A percentile compares a stretch with the other conserved stretches of the same genome.
These are phyloP conservation scores for Cryptosporidium meleagridis DNA, from an alignment of 169 alveolate genomes.

Conservation along the genomic window DNA sequence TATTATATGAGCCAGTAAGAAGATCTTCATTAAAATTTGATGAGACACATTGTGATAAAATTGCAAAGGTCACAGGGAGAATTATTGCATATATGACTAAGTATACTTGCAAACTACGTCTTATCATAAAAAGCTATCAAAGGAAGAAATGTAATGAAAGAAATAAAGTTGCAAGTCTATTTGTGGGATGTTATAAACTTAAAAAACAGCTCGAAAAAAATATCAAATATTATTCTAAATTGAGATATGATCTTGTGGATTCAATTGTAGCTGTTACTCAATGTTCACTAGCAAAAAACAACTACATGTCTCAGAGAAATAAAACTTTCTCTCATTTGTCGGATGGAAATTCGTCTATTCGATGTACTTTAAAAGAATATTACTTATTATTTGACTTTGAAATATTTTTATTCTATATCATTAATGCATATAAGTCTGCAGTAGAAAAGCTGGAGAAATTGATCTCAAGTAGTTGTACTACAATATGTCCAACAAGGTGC, in stretches of 20 bases:
- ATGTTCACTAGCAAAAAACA: constrained; percentile 38
- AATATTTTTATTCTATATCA: background rate
- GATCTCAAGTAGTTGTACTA: background rate
- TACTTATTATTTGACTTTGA: constrained; percentile 13
- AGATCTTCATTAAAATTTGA: constrained; percentile 1
- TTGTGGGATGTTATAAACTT: background rate
- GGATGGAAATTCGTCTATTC: background rate
- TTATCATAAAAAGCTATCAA: background rate
- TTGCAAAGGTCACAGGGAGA: background rate
- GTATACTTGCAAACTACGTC: background rate
- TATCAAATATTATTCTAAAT: background rate
- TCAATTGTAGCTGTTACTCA: constrained; percentile 29
- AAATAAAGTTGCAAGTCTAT: background rate
- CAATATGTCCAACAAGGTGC: background rate
- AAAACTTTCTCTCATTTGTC: background rate
- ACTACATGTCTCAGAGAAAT: background rate
- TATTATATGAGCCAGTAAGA: constrained; percentile 39
- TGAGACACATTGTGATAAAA: constrained; percentile 22
- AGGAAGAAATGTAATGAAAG: constrained; percentile 14
- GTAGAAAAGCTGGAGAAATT: background rate
- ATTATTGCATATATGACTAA: background rate
- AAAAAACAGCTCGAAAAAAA: background rate
- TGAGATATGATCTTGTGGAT: constrained; percentile 15
- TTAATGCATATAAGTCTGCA: background rate
- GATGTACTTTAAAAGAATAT: constrained; percentile 22